A percentile compares a stretch with the other conserved stretches of the same genome.
These are phyloP conservation scores for Venturia asperata DNA, from an alignment of 2,329 filamentous ascomycete species.

Conservation along the genomic window DNA sequence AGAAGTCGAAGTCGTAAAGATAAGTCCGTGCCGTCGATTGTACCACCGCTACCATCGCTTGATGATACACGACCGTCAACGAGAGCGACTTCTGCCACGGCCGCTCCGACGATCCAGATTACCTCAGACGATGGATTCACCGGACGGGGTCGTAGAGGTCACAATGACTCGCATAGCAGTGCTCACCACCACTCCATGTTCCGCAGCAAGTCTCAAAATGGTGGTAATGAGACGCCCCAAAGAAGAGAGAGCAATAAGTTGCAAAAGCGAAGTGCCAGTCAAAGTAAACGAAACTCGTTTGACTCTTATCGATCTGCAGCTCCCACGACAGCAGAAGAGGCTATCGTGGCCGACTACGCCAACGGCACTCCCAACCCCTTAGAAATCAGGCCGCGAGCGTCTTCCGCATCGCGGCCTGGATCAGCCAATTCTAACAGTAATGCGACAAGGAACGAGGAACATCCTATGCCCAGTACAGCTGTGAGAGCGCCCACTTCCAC, in stretches of 20 bases:
- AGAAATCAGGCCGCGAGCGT: neutral
- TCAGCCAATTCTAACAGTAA: constrained; percentile 9
- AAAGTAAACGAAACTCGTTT: constrained; percentile 8
- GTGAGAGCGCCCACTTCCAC: constrained; percentile 29
- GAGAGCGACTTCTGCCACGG: constrained; percentile 26
- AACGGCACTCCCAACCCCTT: neutral
- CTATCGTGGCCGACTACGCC: constrained; percentile 8
- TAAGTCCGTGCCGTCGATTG: constrained; percentile 65
- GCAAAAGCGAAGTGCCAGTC: constrained; percentile 17
- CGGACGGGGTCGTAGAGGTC: neutral
- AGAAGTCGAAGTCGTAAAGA: constrained; percentile 30
- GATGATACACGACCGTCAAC: constrained; percentile 26
- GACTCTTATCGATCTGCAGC: constrained; percentile 11
- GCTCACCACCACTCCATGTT: constrained; percentile 12
- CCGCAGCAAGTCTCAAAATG: constrained; percentile 13
- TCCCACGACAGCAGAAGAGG: constrained; percentile 7
- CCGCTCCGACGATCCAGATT: constrained; percentile 67
- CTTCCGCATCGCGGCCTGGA: neutral
- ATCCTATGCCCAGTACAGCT: neutral
- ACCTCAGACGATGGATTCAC: constrained; percentile 45
- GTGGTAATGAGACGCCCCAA: neutral
- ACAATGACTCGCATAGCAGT: neutral
- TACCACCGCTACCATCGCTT: constrained; percentile 17
- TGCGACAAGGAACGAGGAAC: neutral
- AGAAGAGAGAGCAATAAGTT: constrained; percentile 12